A percentile compares a stretch with the other conserved stretches of the same genome.
Evolutionary conservation across 306 rosid genomes (phyloP).

Genomic region (Macrotyloma uniflorum): DNA sequence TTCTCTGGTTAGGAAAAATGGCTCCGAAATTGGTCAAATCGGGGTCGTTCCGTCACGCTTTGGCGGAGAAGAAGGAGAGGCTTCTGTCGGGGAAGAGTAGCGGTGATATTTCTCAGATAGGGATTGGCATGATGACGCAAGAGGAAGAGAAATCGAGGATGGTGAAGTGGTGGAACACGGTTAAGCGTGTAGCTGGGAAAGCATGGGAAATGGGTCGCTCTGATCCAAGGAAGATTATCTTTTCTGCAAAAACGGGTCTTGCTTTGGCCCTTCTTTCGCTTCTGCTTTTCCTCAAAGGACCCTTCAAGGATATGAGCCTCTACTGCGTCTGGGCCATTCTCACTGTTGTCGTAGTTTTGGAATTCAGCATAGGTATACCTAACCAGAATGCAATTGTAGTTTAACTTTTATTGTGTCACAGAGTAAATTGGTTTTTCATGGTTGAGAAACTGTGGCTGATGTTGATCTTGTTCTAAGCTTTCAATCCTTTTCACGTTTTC

Average conservation of each 20-base stretch:
- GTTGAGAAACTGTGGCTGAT: background rate
- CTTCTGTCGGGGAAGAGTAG: conserved; percentile 51
- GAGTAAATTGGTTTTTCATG: background rate
- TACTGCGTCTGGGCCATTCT: conserved; percentile 87
- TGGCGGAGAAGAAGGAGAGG: conserved; percentile 69
- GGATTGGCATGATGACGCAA: conserved; percentile 29
- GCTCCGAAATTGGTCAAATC: conserved; percentile 42
- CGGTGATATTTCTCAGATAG: conserved; percentile 46
- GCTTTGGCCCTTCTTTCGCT: conserved; percentile 75
- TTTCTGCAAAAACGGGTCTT: conserved; percentile 86
- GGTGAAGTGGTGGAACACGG: conserved; percentile 29
- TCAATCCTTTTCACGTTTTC: background rate
- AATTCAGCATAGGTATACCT: conserved; percentile 77
- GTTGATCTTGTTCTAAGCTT: background rate
- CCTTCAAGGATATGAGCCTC: conserved; percentile 58
- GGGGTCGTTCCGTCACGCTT: conserved; percentile 69
- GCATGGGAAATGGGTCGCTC: conserved; percentile 72
- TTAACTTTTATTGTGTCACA: background rate
- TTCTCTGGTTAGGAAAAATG: conserved; percentile 18
- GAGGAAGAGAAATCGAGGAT: conserved; percentile 33
- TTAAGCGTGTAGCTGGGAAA: conserved; percentile 35
- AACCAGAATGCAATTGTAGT: background rate
- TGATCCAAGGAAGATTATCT: conserved; percentile 83
- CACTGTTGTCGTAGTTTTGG: conserved; percentile 92
- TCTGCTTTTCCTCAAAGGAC: conserved; percentile 74